Conservation (phyloP, 192 early-diverging fungal species). For the Linnemannia schmuckeri region DNA sequence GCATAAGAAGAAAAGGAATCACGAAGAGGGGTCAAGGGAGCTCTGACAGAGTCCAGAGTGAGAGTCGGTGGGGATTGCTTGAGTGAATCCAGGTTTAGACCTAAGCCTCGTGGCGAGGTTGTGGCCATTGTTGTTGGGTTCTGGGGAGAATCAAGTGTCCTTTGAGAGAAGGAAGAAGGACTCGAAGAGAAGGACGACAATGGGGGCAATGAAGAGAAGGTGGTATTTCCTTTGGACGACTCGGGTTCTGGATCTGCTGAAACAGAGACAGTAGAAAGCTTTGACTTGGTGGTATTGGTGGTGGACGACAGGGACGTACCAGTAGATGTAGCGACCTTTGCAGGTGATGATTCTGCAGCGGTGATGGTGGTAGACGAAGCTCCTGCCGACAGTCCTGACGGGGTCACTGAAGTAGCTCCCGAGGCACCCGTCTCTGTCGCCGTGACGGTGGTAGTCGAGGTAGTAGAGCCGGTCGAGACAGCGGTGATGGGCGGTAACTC, state of each 20-base stretch:
- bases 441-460: not conserved
- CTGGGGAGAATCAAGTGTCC: not conserved
- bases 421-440: not conserved
- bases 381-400: constrained; percentile 5
- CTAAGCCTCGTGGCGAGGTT: constrained; percentile 11
- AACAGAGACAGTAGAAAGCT: constrained; percentile 10
- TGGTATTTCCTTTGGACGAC: not conserved
- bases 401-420: not conserved
- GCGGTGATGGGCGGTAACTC: constrained; percentile 25
- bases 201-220: constrained; percentile 5
- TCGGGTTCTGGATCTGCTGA: constrained; percentile 3
- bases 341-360: not conserved
- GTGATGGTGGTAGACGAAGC: not conserved
- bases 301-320: constrained; percentile 10
- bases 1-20: constrained; percentile 14
- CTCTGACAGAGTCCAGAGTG: constrained; percentile 17
- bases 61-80: constrained; percentile 1
- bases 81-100: constrained; percentile 12
- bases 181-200: constrained; percentile 12
- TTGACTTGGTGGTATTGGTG: constrained; percentile 5
- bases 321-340: constrained; percentile 3
- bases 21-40: constrained; percentile 19
- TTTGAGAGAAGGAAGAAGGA: constrained; percentile 2
- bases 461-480: not conserved
- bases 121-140: not conserved